Evolutionary conservation across 148 eudicot genomes (phyloP), one percentile per base, ranked within the genome.

Genomic region (Nepenthes gracilis): DNA sequence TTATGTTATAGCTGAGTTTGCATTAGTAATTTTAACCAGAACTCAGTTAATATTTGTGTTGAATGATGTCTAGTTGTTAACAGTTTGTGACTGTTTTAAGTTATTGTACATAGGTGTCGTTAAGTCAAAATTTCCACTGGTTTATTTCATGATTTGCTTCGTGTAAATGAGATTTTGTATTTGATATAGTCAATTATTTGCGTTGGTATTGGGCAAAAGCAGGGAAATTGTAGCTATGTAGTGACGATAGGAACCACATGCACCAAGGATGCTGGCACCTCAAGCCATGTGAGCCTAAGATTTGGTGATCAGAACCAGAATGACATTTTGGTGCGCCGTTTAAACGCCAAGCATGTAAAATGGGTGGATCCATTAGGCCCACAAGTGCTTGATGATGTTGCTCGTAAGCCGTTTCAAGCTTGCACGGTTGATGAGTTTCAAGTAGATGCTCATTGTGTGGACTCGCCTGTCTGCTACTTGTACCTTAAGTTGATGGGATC

Each of bases 381-480:
- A 4, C 45, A 78, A 58, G 77, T 81, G 35, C 71, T 81, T 10
- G 70, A 81, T 34, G 85, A 84, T 62, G 66, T 77, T 32, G 81
- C 83, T 5, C 66, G 81, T 52, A 76, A 56, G 49, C 89, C 89
- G 23, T 84, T 84, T 38, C 84, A 76, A 63, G 82, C 90, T 43
- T 84, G 90, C 73, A 74, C 64, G 6, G 75, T 81, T 15, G 84
- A 84, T 55, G 75, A 74, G 70, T 84, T 84, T 64, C 77, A 70
- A 50, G 69, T 76, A 12, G 73, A 76, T 1, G 75, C 70, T 1
- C 63, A 58, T 53, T 84, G 90, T 33, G 81, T 81, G 60, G 73
- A 79, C 32, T 74, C 78, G 14, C 67, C 69, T 40, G 60, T 84
- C 12, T 84, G 86, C 65, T 84, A 81, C 68, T 47, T 84, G 35